phyloP scores from a whole-genome alignment of 148 eudicot genomes.

The Vaccinium corymbosum region DNA sequence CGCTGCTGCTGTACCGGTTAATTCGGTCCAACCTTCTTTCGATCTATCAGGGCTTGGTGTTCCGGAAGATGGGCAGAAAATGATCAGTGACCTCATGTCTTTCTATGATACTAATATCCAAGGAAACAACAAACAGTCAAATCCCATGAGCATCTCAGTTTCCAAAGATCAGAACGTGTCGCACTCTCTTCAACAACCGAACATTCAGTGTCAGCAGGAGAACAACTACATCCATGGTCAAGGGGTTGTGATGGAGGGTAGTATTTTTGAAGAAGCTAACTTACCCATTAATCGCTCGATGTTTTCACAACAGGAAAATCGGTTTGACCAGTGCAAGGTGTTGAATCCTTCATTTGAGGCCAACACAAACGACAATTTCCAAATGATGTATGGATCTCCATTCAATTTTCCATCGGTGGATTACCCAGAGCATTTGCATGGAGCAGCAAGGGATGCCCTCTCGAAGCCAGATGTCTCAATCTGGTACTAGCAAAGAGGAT shows the following conservation, averaged over 20 bases:
- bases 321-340: constrained; percentile 38
- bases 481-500: constrained; percentile 36
- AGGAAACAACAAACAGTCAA: constrained; percentile 34
- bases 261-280: constrained; percentile 32
- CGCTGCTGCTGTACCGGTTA: constrained; percentile 14
- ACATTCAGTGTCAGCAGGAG: constrained; percentile 28
- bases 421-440: constrained; percentile 28
- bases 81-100: constrained; percentile 52
- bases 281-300: constrained; percentile 21
- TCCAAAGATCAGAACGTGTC: constrained; percentile 20
- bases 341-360: constrained; percentile 33
- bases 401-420: constrained; percentile 30
- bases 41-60: constrained; percentile 37
- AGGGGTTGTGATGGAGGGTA: constrained; percentile 24
- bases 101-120: constrained; percentile 48
- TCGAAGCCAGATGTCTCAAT: constrained; percentile 36
- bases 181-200: constrained; percentile 22
- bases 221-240: constrained; percentile 23
- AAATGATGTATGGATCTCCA: constrained; percentile 35
- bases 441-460: constrained; percentile 21
- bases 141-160: constrained; percentile 19
- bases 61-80: constrained; percentile 58
- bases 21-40: constrained; percentile 23
- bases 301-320: constrained; percentile 25
- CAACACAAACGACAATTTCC: constrained; percentile 34